Conservation (phyloP, 2,329 filamentous ascomycete genomes). For the Chalara sp. region DNA sequence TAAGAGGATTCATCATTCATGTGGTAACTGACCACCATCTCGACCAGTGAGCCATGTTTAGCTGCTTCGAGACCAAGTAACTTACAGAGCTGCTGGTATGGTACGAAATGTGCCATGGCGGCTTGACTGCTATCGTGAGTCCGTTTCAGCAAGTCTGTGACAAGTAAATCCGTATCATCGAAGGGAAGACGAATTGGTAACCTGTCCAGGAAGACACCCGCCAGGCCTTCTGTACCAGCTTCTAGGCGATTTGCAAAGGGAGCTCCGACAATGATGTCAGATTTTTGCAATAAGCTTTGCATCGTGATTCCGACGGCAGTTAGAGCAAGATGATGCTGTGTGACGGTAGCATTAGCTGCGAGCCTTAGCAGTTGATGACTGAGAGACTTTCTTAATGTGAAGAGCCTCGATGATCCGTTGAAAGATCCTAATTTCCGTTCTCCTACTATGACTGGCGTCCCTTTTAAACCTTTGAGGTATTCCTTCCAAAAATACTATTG, state of each 20-base stretch:
- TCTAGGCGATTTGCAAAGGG: constrained; percentile 25
- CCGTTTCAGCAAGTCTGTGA: neutral
- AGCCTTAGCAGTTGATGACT: neutral
- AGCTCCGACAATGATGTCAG: constrained; percentile 22
- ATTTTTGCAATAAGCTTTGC: neutral
- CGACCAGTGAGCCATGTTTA: constrained; percentile 18
- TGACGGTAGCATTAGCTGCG: neutral
- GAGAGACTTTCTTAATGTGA: neutral
- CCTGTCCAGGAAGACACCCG: constrained; percentile 2
- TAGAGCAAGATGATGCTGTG: constrained; percentile 7
- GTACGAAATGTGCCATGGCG: constrained; percentile 24
- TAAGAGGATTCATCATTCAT: constrained; percentile 1
- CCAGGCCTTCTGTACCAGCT: constrained; percentile 18
- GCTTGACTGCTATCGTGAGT: constrained; percentile 18
- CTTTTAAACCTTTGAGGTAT: no score
- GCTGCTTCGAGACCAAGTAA: constrained; percentile 11
- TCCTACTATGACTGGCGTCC: no score
- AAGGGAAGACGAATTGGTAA: constrained; percentile 3
- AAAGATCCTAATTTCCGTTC: no score
- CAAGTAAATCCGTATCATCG: neutral
- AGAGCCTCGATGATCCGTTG: neutral
- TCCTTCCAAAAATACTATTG: no score
- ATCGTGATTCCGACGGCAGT: constrained; percentile 6
- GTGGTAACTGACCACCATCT: constrained; percentile 21
- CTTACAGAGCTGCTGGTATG: constrained; percentile 25